Conservation (phyloP, 768 basidiomycete genomes). For the Mycena belliarum region DNA sequence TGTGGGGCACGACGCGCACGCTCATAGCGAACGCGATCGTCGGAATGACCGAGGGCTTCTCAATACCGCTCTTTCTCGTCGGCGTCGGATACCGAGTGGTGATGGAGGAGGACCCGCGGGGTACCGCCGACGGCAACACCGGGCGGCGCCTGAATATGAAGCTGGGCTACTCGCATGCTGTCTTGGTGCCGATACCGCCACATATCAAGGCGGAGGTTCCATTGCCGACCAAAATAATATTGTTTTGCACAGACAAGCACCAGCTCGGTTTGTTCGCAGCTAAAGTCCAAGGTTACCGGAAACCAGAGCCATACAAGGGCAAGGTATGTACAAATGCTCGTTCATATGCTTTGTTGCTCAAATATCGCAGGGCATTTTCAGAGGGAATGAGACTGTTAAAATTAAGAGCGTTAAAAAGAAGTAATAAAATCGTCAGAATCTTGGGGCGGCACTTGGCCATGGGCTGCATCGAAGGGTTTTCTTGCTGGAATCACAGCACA, state of each 20-base stretch:
- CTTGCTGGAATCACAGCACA: neutral
- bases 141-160: conserved; percentile 84
- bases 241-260: conserved; percentile 85
- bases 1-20: conserved; percentile 96
- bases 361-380: conserved; percentile 77
- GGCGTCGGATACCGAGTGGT: conserved; percentile 93
- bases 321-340: conserved; percentile 63
- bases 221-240: conserved; percentile 78
- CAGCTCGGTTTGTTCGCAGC: conserved; percentile 86
- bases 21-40: conserved; percentile 86
- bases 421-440: conserved; percentile 45
- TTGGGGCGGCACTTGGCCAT: too few relatives aligned
- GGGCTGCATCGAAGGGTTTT: neutral
- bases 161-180: conserved; percentile 88
- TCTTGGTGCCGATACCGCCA: conserved; percentile 78
- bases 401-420: conserved; percentile 96
- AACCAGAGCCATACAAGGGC: conserved; percentile 97
- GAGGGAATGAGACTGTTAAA: conserved; percentile 89
- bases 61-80: conserved; percentile 81
- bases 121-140: conserved; percentile 57
- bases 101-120: conserved; percentile 79
- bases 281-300: conserved; percentile 67
- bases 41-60: conserved; percentile 89
- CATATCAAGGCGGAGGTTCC: conserved; percentile 91
- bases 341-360: neutral